Percentiles rank a stretch among this genome's conserved stretches.
Conservation (phyloP, 495 filamentous ascomycete genomes). For the Podospora tetraspora region DNA sequence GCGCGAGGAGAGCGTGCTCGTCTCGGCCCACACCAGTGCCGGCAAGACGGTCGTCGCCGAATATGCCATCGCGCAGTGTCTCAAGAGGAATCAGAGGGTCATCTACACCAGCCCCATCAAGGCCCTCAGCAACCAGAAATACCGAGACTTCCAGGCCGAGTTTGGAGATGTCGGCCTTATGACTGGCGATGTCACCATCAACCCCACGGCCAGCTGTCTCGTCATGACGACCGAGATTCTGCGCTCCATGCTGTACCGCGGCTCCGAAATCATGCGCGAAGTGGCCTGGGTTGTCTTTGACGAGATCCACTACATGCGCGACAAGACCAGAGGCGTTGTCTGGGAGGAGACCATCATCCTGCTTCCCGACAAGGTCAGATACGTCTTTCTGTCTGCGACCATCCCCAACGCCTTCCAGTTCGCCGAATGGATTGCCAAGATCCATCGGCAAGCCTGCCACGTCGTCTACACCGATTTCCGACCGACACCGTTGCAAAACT, state of each 20-base stretch:
- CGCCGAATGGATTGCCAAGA: constrained; percentile 97
- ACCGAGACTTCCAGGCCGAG: constrained; percentile 88
- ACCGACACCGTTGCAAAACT: constrained; percentile 92
- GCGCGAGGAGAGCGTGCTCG: constrained; percentile 88
- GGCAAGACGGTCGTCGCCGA: constrained; percentile 98
- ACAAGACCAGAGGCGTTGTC: constrained; percentile 88
- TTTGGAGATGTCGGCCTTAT: constrained; percentile 97
- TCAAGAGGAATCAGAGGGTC: constrained; percentile 94
- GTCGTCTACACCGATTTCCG: constrained; percentile 98
- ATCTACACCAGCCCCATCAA: constrained; percentile 99
- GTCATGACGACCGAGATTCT: constrained; percentile 99
- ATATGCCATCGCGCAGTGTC: constrained; percentile 95
- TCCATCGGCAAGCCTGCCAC: constrained; percentile 92
- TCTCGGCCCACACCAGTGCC: constrained; percentile 95
- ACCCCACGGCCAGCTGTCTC: constrained; percentile 93
- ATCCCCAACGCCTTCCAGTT: constrained; percentile 99
- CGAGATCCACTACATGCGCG: constrained; percentile 97
- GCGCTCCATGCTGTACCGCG: constrained; percentile 95
- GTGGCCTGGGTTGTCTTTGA: constrained; percentile 97
- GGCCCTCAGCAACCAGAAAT: constrained; percentile 97
- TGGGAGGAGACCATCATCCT: constrained; percentile 99
- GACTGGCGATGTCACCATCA: constrained; percentile 99
- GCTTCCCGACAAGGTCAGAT: constrained; percentile 94
- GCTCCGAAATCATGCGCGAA: constrained; percentile 98
- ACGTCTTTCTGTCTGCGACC: constrained; percentile 97